phyloP scores from a whole-genome alignment of 345 rosid genomes.

The Linum trigynum region DNA sequence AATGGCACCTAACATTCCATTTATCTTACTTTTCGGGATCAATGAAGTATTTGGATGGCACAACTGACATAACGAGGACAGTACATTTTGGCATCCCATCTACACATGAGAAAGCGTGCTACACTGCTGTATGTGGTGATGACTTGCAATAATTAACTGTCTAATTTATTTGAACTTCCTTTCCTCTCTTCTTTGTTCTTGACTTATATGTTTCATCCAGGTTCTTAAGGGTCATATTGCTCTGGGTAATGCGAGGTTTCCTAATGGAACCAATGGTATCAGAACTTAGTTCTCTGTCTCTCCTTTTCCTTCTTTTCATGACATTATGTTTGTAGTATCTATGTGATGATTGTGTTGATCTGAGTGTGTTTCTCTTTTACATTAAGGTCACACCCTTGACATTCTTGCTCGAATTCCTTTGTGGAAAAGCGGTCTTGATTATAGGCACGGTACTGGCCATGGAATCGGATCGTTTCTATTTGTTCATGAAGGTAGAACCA shows the following conservation, averaged over 20 bases:
- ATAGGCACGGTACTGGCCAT: slow-evolving; percentile 97
- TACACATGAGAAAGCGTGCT: slow-evolving; percentile 77
- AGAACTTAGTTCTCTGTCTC: slow-evolving; percentile 2
- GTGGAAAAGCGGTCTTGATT: slow-evolving; percentile 93
- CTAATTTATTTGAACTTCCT: background rate
- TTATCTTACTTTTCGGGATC: slow-evolving; percentile 18
- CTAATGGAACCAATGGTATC: slow-evolving; percentile 85
- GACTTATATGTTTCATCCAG: slow-evolving; percentile 21
- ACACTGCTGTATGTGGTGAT: slow-evolving; percentile 54
- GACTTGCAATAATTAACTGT: background rate
- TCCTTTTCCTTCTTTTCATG: slow-evolving; percentile 1
- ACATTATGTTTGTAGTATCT: background rate
- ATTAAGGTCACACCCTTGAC: slow-evolving; percentile 65
- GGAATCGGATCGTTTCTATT: slow-evolving; percentile 91
- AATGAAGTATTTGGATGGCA: slow-evolving; percentile 85
- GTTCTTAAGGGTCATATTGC: slow-evolving; percentile 94
- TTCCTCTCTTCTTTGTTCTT: background rate
- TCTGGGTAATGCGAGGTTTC: slow-evolving; percentile 76
- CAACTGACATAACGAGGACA: slow-evolving; percentile 91
- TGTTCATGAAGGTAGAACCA: slow-evolving; percentile 77
- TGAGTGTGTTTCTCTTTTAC: slow-evolving; percentile 17
- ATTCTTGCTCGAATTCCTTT: slow-evolving; percentile 85
- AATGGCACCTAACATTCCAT: slow-evolving; percentile 8
- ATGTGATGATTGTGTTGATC: background rate
- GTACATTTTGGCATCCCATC: slow-evolving; percentile 96